phyloP scores from a whole-genome alignment of 768 basidiomycete species.

The Tephrocybe sp. region DNA sequence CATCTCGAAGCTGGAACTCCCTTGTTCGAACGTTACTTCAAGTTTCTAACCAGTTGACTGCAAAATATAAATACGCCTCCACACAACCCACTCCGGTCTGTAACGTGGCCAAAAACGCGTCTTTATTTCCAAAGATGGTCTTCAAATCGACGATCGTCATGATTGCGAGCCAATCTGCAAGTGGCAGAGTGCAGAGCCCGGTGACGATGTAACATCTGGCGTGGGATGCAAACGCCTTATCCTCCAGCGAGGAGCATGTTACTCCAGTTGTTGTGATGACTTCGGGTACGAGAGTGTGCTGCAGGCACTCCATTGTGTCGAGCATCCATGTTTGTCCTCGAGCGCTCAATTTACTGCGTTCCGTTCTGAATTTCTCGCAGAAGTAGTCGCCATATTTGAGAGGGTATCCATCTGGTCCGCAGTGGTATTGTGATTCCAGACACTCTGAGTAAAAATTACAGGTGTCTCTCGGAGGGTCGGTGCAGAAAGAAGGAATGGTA shows the following conservation, averaged over 20 bases:
- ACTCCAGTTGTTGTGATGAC: conserved; percentile 19
- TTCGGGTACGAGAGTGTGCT: conserved; percentile 37
- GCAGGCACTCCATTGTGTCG: conserved; percentile 45
- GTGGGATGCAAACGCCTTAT: conserved; percentile 40
- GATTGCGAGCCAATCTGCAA: conserved; percentile 34
- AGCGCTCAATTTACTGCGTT: conserved; percentile 26
- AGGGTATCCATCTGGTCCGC: conserved; percentile 42
- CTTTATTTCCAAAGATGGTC: conserved; percentile 30
- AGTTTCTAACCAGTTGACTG: neutral
- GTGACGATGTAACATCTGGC: conserved; percentile 37
- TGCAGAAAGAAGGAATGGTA: conserved; percentile 16
- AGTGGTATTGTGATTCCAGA: conserved; percentile 43
- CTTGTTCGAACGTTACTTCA: too few species aligned
- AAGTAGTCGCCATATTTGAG: conserved; percentile 38
- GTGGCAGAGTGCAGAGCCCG: conserved; percentile 39
- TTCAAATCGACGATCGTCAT: conserved; percentile 32
- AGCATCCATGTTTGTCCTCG: conserved; percentile 42
- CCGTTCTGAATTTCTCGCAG: conserved; percentile 36
- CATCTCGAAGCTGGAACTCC: too few species aligned
- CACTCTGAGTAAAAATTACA: conserved; percentile 45
- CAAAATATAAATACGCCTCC: conserved; percentile 23
- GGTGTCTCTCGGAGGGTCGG: conserved; percentile 32
- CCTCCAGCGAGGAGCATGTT: conserved; percentile 32
- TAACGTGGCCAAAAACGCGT: conserved; percentile 27
- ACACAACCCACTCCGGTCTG: conserved; percentile 30